Percentiles rank a stretch among this genome's conserved stretches.
These are phyloP conservation scores for Macrolepiota fuliginosa DNA, from an alignment of 768 basidiomycete species.

Conservation along the genomic window DNA sequence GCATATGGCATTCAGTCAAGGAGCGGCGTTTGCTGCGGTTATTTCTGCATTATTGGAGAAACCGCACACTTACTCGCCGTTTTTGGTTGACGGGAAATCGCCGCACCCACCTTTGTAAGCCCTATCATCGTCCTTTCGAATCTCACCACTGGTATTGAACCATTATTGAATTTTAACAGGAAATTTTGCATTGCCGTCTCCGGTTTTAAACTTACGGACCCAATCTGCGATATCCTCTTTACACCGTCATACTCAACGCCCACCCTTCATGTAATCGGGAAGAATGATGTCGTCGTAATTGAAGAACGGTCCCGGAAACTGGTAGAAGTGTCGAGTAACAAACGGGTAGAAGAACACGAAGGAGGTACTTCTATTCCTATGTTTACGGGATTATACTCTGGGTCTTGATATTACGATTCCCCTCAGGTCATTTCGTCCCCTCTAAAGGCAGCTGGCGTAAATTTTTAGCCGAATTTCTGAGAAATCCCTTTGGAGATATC, in stretches of 20 bases:
- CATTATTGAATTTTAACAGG: conserved; percentile 29
- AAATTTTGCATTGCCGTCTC: conserved; percentile 68
- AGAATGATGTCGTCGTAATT: conserved; percentile 68
- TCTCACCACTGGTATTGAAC: conserved; percentile 1
- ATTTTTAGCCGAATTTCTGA: conserved; percentile 66
- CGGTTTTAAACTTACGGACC: conserved; percentile 55
- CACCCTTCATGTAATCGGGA: conserved; percentile 72
- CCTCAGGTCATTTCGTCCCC: conserved; percentile 75
- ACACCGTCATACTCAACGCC: conserved; percentile 55
- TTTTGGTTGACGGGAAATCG: conserved; percentile 58
- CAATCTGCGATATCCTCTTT: conserved; percentile 47
- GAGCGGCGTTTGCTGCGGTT: conserved; percentile 68
- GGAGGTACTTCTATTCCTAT: conserved; percentile 52
- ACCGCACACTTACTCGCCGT: conserved; percentile 44
- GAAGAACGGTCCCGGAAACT: conserved; percentile 60
- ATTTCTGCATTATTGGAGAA: conserved; percentile 52
- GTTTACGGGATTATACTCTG: conserved; percentile 19
- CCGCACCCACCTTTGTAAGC: conserved; percentile 70
- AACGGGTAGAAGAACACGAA: conserved; percentile 67
- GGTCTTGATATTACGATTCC: not conserved
- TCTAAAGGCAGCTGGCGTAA: conserved; percentile 68
- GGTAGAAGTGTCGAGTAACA: conserved; percentile 46
- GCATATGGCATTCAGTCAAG: conserved; percentile 49
- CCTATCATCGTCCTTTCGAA: conserved; percentile 16
- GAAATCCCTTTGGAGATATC: conserved; percentile 43